Evolutionary conservation across 768 basidiomycete species (phyloP).

Genomic region (Lentinula lateritia): DNA sequence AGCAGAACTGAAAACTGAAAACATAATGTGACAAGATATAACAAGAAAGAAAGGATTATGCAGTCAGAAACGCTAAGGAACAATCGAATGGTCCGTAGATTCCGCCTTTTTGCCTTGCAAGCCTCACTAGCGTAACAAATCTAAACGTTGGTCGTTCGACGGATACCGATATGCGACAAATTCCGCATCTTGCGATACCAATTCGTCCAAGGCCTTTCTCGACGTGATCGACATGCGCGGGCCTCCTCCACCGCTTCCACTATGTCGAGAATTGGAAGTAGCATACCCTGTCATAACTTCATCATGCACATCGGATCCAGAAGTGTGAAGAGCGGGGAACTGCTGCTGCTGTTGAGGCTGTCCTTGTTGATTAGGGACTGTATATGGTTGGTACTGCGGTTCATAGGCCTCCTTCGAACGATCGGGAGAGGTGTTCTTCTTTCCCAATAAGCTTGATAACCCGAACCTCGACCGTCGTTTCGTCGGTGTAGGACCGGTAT

Average conservation of each 20-base stretch:
- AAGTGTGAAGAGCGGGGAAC: constrained; percentile 43
- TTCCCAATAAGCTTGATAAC: constrained; percentile 61
- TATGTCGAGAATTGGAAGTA: constrained; percentile 46
- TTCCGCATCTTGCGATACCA: constrained; percentile 80
- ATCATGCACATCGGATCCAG: constrained; percentile 45
- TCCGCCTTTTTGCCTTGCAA: too few species aligned
- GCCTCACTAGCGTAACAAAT: constrained; percentile 39
- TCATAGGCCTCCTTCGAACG: constrained; percentile 31
- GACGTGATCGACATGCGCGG: constrained; percentile 61
- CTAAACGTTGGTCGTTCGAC: constrained; percentile 65
- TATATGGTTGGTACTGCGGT: constrained; percentile 15
- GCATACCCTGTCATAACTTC: constrained; percentile 41
- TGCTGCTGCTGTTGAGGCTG: constrained; percentile 23
- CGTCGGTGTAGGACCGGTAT: constrained; percentile 24
- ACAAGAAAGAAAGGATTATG: neutral
- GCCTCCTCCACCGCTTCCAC: constrained; percentile 23
- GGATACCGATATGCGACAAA: constrained; percentile 89
- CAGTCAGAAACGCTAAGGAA: neutral
- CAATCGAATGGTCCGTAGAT: neutral
- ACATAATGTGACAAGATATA: neutral
- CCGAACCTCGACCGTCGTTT: constrained; percentile 77
- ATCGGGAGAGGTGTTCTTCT: constrained; percentile 26
- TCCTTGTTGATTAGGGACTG: neutral
- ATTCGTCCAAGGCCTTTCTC: constrained; percentile 67
- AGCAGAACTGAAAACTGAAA: neutral